Evolutionary conservation across 768 basidiomycete genomes (phyloP), one percentile per base, ranked within the genome.

Genomic region (Boletus vinaceobasis): DNA sequence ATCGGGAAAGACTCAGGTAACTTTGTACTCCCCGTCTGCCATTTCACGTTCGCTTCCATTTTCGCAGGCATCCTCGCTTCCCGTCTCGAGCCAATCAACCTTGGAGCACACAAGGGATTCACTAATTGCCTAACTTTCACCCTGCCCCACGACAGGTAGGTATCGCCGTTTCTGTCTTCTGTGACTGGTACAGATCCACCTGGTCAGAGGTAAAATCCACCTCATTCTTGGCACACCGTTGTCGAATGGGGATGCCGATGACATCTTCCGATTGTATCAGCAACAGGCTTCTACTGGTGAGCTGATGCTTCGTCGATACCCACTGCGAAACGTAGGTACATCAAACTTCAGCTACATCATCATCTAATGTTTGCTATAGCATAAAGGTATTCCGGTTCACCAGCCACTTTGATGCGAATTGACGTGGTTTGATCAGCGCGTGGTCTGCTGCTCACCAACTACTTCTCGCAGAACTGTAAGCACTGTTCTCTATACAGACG

Each of bases 391-490:
- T 62, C 46, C 29, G 0, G 7, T 39, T 40, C 43, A 27, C 26
- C 29, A 27, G 17, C 44, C 39, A n/a, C 39, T 9, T 36, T 58
- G 39, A 46, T 37, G 26, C 5, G 29, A 36, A 36, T 56, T 60
- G 19, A 64, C 36, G 37, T 29, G 42, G 38, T 51, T 50, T 57
- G 52, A 23, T 21, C 52, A 91, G 89, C 82, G 61, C 82, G 88
- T 39, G 90, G 90, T 7, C 67, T 77, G 4, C 70, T 91, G 4
- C 71, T 92, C 46, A 86, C 90, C 5, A 87, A 88, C 62, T 92
- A 92, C 63, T 92, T 92, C 62, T 91, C 90, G 14, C 90, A 92
- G 59, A 92, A 92, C 54, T 82, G 90, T 89, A 65, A 65, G 84
- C 71, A 19, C 49, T 6, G 5, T 43, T 48, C n/a, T 26, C 26